Percentiles rank a stretch among this genome's conserved stretches.
These are phyloP conservation scores for Microstegium vimineum DNA, from an alignment of 176 grass and related monocot genomes.

Conservation along the genomic window DNA sequence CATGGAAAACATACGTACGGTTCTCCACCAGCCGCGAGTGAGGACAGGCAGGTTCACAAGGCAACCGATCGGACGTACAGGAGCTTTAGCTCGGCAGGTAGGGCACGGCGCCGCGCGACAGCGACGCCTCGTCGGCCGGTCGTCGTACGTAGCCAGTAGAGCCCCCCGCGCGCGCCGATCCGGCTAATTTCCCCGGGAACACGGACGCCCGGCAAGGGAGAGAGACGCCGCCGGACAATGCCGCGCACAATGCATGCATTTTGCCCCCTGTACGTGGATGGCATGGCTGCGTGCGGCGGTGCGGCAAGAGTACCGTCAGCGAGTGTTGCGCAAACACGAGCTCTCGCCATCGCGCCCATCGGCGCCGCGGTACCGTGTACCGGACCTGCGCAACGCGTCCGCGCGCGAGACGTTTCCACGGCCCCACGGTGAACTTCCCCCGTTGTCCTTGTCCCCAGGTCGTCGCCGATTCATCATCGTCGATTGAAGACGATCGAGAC, in stretches of 20 bases:
- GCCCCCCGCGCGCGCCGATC: not conserved
- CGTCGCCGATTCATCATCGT: not conserved
- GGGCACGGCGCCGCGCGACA: conserved; percentile 16
- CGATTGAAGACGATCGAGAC: not conserved
- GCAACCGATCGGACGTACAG: not conserved
- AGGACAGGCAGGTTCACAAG: not conserved
- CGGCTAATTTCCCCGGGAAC: not conserved
- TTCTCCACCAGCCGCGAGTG: not conserved
- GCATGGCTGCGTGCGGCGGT: not conserved
- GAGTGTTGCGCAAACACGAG: not conserved
- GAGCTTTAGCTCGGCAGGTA: conserved; percentile 6
- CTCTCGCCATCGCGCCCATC: not conserved
- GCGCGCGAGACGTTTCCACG: not conserved
- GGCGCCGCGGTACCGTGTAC: not conserved
- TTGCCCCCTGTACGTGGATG: no score
- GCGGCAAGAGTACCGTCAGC: not conserved
- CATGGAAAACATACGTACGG: not conserved
- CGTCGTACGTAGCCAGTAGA: no score
- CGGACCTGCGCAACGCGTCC: not conserved
- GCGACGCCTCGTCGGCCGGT: not conserved
- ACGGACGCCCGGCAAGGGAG: not conserved
- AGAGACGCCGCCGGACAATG: not conserved
- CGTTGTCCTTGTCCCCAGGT: not conserved
- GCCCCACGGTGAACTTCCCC: not conserved
- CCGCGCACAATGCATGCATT: not conserved